These are phyloP conservation scores for Podaxis sp. DNA, from an alignment of 768 basidiomycete genomes.

Conservation along the genomic window DNA sequence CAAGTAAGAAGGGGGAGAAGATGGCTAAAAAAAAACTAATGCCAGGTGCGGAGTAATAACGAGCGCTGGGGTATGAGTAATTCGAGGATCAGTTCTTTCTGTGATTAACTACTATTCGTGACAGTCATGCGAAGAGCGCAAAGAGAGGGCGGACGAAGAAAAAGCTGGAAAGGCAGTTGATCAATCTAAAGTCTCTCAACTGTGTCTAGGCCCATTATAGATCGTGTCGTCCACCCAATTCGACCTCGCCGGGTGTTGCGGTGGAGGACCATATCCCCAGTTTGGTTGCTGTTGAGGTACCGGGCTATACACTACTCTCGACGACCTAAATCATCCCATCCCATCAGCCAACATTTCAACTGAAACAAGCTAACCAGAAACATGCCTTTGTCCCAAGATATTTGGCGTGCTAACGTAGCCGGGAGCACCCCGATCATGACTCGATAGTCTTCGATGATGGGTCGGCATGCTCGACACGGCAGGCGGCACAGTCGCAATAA, in stretches of 20 bases:
- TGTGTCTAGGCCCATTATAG: slow-evolving; percentile 36
- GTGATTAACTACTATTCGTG: background rate
- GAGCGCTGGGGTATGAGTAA: background rate
- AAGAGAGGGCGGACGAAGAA: background rate
- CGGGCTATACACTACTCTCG: slow-evolving; percentile 1
- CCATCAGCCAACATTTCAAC: slow-evolving; percentile 20
- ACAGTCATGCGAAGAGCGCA: background rate
- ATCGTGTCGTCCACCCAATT: slow-evolving; percentile 47
- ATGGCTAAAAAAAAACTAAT: background rate
- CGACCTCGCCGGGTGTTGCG: slow-evolving; percentile 11
- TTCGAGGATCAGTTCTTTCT: background rate
- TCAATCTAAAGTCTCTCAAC: background rate
- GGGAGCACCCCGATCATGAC: slow-evolving; percentile 21
- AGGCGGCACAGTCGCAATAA: slow-evolving; percentile 20
- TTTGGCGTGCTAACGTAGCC: slow-evolving; percentile 15
- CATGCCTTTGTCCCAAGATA: slow-evolving; percentile 12
- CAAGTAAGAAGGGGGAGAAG: background rate
- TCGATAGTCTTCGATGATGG: slow-evolving; percentile 25
- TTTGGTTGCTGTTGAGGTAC: slow-evolving; percentile 1
- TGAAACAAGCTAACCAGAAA: slow-evolving; percentile 25
- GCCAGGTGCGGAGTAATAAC: background rate
- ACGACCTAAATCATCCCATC: background rate
- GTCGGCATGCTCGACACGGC: slow-evolving; percentile 19
- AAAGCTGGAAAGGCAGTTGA: background rate
- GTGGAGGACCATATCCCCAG: slow-evolving; percentile 1